Evolutionary conservation across 169 alveolate genomes (phyloP).

Genomic region (Plasmodium knowlesi): DNA sequence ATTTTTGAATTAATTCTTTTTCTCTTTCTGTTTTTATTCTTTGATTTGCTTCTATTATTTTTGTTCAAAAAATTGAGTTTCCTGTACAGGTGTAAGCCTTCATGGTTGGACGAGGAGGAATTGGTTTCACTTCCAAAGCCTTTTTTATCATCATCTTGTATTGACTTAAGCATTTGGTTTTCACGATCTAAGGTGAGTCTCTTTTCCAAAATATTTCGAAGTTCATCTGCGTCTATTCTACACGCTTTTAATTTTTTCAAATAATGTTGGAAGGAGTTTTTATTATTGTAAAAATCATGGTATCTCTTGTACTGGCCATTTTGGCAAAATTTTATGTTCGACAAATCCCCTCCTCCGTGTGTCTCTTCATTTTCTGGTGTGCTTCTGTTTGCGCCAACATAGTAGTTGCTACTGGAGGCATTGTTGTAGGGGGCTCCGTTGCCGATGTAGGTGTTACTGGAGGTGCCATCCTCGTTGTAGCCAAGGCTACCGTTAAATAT

Average conservation of each 20-base stretch:
- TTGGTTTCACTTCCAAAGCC: conserved; percentile 59
- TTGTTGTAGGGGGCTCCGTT: neutral
- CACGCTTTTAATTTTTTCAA: conserved; percentile 60
- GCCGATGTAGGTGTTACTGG: neutral
- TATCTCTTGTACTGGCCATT: conserved; percentile 39
- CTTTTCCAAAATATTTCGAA: conserved; percentile 32
- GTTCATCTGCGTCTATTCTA: conserved; percentile 49
- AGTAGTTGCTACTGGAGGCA: neutral
- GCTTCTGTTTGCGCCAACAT: neutral
- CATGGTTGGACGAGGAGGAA: conserved; percentile 63
- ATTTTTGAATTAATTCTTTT: conserved; percentile 47
- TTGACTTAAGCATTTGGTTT: conserved; percentile 13
- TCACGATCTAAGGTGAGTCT: conserved; percentile 35
- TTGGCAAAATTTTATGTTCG: conserved; percentile 25
- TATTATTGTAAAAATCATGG: conserved; percentile 50
- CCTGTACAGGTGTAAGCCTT: conserved; percentile 35
- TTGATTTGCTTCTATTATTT: conserved; percentile 53
- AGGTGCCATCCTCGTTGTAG: neutral
- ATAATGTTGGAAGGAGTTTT: conserved; percentile 50
- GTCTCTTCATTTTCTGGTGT: conserved; percentile 5
- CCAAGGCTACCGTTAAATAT: neutral
- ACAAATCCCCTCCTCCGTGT: neutral
- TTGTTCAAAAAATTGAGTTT: conserved; percentile 34
- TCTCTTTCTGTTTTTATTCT: conserved; percentile 34
- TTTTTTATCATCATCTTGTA: conserved; percentile 54